These are phyloP conservation scores for Arabis hirsuta DNA, from an alignment of 345 rosid genomes.

Conservation along the genomic window DNA sequence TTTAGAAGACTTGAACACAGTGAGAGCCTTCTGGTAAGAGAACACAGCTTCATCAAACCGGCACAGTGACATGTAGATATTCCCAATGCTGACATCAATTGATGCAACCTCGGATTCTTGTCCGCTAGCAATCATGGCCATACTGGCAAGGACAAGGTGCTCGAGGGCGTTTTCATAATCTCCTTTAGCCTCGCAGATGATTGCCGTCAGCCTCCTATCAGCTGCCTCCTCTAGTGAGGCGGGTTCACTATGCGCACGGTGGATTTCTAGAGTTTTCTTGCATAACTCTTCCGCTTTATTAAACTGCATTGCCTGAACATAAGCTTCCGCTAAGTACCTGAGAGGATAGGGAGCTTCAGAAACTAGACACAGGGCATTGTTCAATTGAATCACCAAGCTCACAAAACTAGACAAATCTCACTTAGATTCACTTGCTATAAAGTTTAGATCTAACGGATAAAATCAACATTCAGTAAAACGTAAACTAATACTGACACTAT, in stretches of 20 bases:
- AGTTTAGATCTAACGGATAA: slow-evolving; percentile 13
- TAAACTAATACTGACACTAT: background rate
- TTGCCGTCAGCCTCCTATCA: slow-evolving; percentile 94
- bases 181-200: slow-evolving; percentile 91
- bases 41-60: slow-evolving; percentile 96
- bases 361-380: background rate
- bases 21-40: slow-evolving; percentile 98
- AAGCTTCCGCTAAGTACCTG: slow-evolving; percentile 98
- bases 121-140: slow-evolving; percentile 97
- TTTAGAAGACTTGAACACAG: slow-evolving; percentile 91
- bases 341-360: background rate
- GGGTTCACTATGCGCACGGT: slow-evolving; percentile 94
- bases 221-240: slow-evolving; percentile 98
- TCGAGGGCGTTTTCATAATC: slow-evolving; percentile 92
- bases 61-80: slow-evolving; percentile 82
- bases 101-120: slow-evolving; percentile 96
- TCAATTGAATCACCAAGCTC: slow-evolving; percentile 4
- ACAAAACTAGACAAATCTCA: background rate
- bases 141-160: slow-evolving; percentile 97
- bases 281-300: slow-evolving; percentile 94
- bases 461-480: background rate
- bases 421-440: slow-evolving; percentile 20
- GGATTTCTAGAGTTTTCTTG: slow-evolving; percentile 93
- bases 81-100: slow-evolving; percentile 95
- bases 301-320: slow-evolving; percentile 99